These are phyloP conservation scores for Lepiota venenata DNA, from an alignment of 768 basidiomycete species.

Conservation along the genomic window DNA sequence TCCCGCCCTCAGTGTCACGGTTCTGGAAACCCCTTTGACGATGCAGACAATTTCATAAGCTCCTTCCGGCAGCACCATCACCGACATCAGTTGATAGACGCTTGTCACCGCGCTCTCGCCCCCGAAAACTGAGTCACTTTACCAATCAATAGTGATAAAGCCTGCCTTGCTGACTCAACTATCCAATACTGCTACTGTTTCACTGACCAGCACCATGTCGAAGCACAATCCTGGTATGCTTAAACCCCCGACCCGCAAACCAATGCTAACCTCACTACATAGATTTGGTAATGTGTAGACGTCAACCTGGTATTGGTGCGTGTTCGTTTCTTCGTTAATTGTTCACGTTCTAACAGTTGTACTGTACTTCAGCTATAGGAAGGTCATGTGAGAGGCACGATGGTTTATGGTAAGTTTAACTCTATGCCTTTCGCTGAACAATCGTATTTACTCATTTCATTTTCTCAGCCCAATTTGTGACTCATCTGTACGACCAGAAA, in stretches of 20 bases:
- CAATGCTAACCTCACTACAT: background rate
- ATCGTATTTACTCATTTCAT: background rate
- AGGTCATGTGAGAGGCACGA: slow-evolving; percentile 99
- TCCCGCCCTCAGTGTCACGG: too few species aligned
- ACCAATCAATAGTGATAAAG: too few species aligned
- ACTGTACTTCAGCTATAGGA: slow-evolving; percentile 73
- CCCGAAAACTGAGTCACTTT: too few species aligned
- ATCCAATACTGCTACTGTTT: too few species aligned
- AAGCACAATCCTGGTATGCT: slow-evolving; percentile 82
- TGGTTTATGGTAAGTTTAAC: slow-evolving; percentile 85
- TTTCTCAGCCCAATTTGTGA: slow-evolving; percentile 90
- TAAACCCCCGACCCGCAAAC: background rate
- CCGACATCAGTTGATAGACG: too few species aligned
- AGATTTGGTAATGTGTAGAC: slow-evolving; percentile 99
- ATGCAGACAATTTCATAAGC: too few species aligned
- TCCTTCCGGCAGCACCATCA: too few species aligned
- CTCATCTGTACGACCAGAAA: slow-evolving; percentile 98
- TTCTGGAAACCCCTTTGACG: too few species aligned
- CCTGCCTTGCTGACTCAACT: too few species aligned
- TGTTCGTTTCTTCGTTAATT: background rate
- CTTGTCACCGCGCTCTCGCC: too few species aligned
- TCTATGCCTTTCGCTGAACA: background rate
- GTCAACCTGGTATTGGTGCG: slow-evolving; percentile 93
- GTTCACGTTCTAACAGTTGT: background rate
- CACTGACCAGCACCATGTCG: slow-evolving; percentile 50